Conservation (phyloP, 805 yeast genomes). For the Candida wancherniae region DNA sequence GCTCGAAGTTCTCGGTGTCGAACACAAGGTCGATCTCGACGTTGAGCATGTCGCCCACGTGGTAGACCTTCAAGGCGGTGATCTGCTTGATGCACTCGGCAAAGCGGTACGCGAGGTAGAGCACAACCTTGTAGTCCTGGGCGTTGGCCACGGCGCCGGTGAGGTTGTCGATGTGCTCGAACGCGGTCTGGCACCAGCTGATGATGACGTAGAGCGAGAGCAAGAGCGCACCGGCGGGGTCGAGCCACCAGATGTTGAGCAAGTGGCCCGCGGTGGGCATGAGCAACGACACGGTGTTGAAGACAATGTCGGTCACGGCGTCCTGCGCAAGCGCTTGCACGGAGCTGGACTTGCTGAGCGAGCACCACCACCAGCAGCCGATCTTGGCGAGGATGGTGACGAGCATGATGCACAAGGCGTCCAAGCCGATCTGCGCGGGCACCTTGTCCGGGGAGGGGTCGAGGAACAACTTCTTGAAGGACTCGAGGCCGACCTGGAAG, state of each 20-base stretch:
- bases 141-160: slow-evolving; percentile 69
- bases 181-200: slow-evolving; percentile 61
- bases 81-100: slow-evolving; percentile 61
- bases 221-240: slow-evolving; percentile 65
- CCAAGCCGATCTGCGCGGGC: slow-evolving; percentile 44
- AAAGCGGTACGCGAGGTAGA: slow-evolving; percentile 65
- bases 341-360: slow-evolving; percentile 54
- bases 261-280: slow-evolving; percentile 61
- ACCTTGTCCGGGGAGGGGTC: slow-evolving; percentile 25
- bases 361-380: slow-evolving; percentile 62
- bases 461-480: slow-evolving; percentile 45
- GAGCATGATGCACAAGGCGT: slow-evolving; percentile 57
- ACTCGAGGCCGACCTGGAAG: slow-evolving; percentile 64
- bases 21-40: slow-evolving; percentile 74
- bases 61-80: slow-evolving; percentile 66
- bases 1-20: slow-evolving; percentile 35
- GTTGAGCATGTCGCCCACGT: slow-evolving; percentile 70
- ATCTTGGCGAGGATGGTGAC: slow-evolving; percentile 57
- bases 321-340: slow-evolving; percentile 80
- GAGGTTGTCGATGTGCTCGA: slow-evolving; percentile 68
- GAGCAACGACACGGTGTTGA: slow-evolving; percentile 64
- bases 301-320: slow-evolving; percentile 72
- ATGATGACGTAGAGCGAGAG: slow-evolving; percentile 58
- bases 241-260: slow-evolving; percentile 63
- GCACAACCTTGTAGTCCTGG: slow-evolving; percentile 58